Percentiles rank a stretch among this genome's conserved stretches.
Conservation (phyloP, 768 basidiomycete species). For the Coprinopsis sp. region DNA sequence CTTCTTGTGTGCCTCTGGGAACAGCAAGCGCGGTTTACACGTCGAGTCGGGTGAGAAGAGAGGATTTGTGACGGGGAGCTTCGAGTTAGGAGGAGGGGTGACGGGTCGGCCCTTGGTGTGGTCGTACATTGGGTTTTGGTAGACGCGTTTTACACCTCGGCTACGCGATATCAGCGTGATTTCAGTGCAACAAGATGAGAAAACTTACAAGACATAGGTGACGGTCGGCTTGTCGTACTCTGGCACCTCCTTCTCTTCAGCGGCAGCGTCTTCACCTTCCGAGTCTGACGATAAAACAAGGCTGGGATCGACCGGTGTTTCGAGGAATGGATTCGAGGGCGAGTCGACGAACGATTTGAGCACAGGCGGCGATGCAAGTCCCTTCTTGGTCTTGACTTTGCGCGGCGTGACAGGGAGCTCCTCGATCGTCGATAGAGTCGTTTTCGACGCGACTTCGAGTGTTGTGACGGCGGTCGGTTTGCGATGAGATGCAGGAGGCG, state of each 20-base stretch:
- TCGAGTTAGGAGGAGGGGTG: conserved; percentile 43
- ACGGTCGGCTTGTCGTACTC: conserved; percentile 58
- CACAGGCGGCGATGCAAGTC: conserved; percentile 18
- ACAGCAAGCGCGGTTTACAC: conserved; percentile 56
- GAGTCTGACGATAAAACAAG: too few relatives aligned
- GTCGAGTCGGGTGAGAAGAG: conserved; percentile 57
- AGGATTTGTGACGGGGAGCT: conserved; percentile 56
- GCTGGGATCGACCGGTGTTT: conserved; percentile 34
- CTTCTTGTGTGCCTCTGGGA: conserved; percentile 31
- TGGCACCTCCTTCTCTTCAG: conserved; percentile 21
- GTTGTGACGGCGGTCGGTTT: too few relatives aligned
- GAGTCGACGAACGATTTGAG: conserved; percentile 42
- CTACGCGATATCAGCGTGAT: conserved; percentile 28
- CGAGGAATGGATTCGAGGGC: conserved; percentile 69
- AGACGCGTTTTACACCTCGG: conserved; percentile 60
- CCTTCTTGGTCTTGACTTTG: conserved; percentile 35
- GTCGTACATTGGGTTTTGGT: conserved; percentile 62
- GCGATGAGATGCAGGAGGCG: conserved; percentile 64
- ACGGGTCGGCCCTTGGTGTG: conserved; percentile 35
- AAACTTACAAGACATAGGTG: conserved; percentile 69
- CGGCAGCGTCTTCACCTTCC: conserved; percentile 24
- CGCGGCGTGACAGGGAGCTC: conserved; percentile 34
- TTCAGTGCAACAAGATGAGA: conserved; percentile 17
- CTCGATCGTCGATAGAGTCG: too few relatives aligned
- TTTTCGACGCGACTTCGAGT: too few relatives aligned